These are phyloP conservation scores for Monosporozyma unispora DNA, from an alignment of 805 yeast species.

Conservation along the genomic window DNA sequence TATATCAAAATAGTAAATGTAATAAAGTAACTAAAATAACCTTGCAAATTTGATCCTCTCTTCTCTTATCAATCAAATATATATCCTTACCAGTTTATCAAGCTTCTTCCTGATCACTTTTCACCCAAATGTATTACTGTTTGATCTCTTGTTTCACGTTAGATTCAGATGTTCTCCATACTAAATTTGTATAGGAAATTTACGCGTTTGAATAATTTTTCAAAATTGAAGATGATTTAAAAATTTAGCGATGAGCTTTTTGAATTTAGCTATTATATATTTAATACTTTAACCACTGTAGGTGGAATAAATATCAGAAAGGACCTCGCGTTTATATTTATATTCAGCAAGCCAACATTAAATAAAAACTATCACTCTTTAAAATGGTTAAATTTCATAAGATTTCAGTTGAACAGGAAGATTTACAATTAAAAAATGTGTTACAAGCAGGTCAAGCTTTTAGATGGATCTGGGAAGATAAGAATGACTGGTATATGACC, in stretches of 20 bases:
- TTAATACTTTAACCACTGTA: not conserved
- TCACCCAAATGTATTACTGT: too few relatives aligned
- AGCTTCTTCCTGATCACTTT: too few relatives aligned
- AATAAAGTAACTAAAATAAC: not conserved
- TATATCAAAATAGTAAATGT: not conserved
- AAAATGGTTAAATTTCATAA: conserved; percentile 2
- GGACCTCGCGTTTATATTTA: not conserved
- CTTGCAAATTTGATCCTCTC: not conserved
- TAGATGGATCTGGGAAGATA: conserved; percentile 25
- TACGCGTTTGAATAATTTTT: not conserved
- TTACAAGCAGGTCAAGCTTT: conserved; percentile 30
- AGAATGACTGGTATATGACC: conserved; percentile 15
- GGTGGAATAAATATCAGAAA: not conserved
- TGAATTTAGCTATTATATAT: too few relatives aligned
- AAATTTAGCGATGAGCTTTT: conserved; percentile 1
- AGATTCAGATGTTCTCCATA: not conserved
- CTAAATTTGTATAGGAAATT: not conserved
- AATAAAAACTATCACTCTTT: too few relatives aligned
- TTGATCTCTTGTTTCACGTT: not conserved
- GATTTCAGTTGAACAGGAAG: conserved; percentile 4
- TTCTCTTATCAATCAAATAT: not conserved
- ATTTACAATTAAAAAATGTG: conserved; percentile 41
- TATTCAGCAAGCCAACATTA: too few relatives aligned
- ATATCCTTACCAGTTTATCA: too few relatives aligned
- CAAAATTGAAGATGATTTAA: not conserved